These are phyloP conservation scores for Paecilomyces niveus DNA, from an alignment of 2,329 filamentous ascomycete genomes.

Conservation along the genomic window DNA sequence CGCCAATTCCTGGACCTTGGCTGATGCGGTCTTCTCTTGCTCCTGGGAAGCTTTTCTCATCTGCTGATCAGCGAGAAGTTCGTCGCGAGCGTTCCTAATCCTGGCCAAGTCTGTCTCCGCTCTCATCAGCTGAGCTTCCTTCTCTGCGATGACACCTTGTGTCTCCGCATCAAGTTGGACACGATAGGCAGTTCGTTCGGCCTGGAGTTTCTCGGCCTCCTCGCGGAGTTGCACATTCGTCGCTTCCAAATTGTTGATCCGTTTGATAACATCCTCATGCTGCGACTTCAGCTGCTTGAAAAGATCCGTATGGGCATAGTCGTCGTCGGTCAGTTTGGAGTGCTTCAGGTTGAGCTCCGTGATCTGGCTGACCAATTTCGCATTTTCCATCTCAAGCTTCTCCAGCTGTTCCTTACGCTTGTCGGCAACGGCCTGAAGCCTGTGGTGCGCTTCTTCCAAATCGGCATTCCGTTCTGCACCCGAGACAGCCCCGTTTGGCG, in stretches of 20 bases:
- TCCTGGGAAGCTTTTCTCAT: constrained; percentile 75
- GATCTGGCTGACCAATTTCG: constrained; percentile 67
- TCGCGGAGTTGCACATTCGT: constrained; percentile 78
- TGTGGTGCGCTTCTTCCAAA: constrained; percentile 67
- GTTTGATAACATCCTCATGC: constrained; percentile 86
- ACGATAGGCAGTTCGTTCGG: constrained; percentile 76
- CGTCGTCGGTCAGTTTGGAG: constrained; percentile 76
- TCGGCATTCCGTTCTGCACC: constrained; percentile 56
- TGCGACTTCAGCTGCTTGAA: constrained; percentile 89
- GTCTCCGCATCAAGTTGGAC: constrained; percentile 75
- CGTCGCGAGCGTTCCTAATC: constrained; percentile 77
- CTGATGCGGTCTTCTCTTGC: constrained; percentile 60
- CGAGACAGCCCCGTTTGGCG: constrained; percentile 48
- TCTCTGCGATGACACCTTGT: constrained; percentile 63
- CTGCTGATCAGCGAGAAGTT: constrained; percentile 72
- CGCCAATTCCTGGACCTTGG: constrained; percentile 73
- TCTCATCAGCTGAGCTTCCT: constrained; percentile 72
- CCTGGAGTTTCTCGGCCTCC: constrained; percentile 75
- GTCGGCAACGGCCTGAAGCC: constrained; percentile 64
- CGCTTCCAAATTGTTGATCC: constrained; percentile 85
- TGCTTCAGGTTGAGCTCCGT: constrained; percentile 62
- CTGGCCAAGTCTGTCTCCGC: constrained; percentile 80
- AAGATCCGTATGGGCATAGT: constrained; percentile 84
- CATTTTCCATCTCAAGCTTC: constrained; percentile 68
- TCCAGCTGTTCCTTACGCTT: constrained; percentile 89